Conservation (phyloP, 2,329 filamentous ascomycete genomes). For the Alternaria postmessia region DNA sequence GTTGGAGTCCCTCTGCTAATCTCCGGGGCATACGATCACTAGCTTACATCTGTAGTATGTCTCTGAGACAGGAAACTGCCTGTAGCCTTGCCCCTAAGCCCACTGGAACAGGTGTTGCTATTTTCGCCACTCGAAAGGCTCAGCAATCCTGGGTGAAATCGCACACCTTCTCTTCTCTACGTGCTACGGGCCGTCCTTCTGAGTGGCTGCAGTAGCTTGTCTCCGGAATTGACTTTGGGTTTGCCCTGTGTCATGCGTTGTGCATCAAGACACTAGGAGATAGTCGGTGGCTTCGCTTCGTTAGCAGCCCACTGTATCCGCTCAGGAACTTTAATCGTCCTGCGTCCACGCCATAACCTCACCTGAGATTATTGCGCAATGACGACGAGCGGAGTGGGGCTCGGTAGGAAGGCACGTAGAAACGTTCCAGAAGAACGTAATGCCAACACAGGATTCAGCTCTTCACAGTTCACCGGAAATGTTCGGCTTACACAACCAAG, state of each 20-base stretch:
- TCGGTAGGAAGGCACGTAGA: conserved; percentile 17
- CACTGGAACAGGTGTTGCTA: conserved; percentile 15
- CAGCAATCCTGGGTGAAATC: conserved; percentile 9
- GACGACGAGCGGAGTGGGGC: conserved; percentile 6
- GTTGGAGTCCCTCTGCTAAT: conserved; percentile 19
- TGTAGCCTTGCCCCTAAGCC: conserved; percentile 6
- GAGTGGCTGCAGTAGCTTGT: conserved; percentile 17
- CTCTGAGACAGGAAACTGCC: conserved; percentile 15
- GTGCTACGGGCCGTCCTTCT: conserved; percentile 12
- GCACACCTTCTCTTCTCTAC: conserved; percentile 14
- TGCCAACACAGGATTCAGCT: conserved; percentile 2
- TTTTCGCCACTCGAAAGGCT: conserved; percentile 13
- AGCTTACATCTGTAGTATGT: conserved; percentile 13
- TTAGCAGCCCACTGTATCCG: conserved; percentile 20
- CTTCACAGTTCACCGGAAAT: conserved; percentile 6
- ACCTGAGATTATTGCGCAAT: conserved; percentile 20
- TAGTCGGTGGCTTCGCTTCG: conserved; percentile 22
- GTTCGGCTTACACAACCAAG: neutral
- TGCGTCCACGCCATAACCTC: conserved; percentile 14
- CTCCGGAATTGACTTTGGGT: conserved; percentile 21
- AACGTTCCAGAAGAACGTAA: conserved; percentile 22
- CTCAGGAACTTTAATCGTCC: conserved; percentile 27
- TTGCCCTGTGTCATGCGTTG: conserved; percentile 29
- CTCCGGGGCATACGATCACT: conserved; percentile 12
- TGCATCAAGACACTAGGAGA: conserved; percentile 25